Conservation (phyloP, 2,329 filamentous ascomycete species). For the Bipolaris sorokiniana region DNA sequence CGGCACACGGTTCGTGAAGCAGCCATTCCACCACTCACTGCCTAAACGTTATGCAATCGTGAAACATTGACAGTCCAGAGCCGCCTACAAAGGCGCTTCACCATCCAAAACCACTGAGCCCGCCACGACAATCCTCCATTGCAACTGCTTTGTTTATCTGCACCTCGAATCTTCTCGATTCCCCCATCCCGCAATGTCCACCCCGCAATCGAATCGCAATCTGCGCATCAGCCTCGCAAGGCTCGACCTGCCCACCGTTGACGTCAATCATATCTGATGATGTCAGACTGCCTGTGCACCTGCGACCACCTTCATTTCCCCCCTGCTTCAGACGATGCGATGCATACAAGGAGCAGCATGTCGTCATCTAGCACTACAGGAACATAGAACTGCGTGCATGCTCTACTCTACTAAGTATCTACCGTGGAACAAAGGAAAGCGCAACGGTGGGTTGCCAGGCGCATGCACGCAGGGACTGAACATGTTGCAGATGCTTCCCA, state of each 20-base stretch:
- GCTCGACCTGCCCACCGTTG: slow-evolving; percentile 10
- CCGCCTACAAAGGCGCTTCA: slow-evolving; percentile 19
- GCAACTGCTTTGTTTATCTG: background rate
- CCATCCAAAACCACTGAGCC: background rate
- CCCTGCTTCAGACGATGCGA: background rate
- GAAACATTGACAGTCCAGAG: slow-evolving; percentile 32
- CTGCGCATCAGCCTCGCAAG: slow-evolving; percentile 9
- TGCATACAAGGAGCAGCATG: background rate
- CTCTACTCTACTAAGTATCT: too few relatives aligned
- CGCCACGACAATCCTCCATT: background rate
- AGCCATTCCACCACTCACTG: slow-evolving; percentile 16
- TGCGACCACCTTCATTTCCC: background rate
- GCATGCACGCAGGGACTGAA: background rate
- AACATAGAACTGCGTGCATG: background rate
- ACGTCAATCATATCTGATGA: slow-evolving; percentile 8
- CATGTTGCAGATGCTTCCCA: background rate
- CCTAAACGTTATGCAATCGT: slow-evolving; percentile 16
- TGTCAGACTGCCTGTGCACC: background rate
- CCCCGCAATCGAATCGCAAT: background rate
- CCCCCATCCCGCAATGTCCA: background rate
- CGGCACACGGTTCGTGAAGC: slow-evolving; percentile 16
- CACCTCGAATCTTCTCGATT: background rate
- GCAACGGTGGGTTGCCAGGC: background rate
- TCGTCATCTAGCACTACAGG: background rate
- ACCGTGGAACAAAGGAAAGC: too few relatives aligned